Evolutionary conservation across 176 grass and related monocot genomes (phyloP).

Genomic region (Oryza australiensis): DNA sequence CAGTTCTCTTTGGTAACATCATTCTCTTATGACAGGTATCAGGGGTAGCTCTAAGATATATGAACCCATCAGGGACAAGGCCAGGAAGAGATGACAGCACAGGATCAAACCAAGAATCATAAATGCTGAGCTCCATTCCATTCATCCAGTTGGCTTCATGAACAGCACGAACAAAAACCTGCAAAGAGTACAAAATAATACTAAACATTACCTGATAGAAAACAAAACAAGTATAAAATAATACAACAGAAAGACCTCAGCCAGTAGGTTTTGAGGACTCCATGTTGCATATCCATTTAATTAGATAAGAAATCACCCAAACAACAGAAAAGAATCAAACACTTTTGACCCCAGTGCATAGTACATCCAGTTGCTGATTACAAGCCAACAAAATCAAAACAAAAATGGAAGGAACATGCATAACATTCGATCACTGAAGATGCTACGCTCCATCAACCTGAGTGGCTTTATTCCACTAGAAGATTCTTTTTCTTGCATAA

Average conservation of each 20-base stretch:
- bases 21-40: constrained; percentile 76
- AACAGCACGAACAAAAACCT: constrained; percentile 76
- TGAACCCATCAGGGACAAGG: constrained; percentile 69
- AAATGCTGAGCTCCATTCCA: constrained; percentile 82
- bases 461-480: constrained; percentile 63
- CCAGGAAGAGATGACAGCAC: constrained; percentile 62
- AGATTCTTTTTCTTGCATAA: constrained; percentile 80
- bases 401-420: background rate
- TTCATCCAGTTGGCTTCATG: constrained; percentile 78
- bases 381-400: background rate
- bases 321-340: background rate
- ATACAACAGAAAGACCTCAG: background rate
- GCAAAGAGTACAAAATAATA: background rate
- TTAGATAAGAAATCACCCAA: background rate
- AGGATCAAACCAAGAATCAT: constrained; percentile 86
- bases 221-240: background rate
- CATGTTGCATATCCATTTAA: background rate
- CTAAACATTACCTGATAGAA: background rate
- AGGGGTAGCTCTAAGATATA: constrained; percentile 74
- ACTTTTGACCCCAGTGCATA: background rate
- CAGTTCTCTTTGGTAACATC: constrained; percentile 55
- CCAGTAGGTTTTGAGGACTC: background rate
- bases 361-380: background rate
- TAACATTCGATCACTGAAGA: constrained; percentile 79
- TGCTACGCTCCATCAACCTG: constrained; percentile 75